Conservation (phyloP, 2,329 filamentous ascomycete species). For the Raffaelea deltoideospora region DNA sequence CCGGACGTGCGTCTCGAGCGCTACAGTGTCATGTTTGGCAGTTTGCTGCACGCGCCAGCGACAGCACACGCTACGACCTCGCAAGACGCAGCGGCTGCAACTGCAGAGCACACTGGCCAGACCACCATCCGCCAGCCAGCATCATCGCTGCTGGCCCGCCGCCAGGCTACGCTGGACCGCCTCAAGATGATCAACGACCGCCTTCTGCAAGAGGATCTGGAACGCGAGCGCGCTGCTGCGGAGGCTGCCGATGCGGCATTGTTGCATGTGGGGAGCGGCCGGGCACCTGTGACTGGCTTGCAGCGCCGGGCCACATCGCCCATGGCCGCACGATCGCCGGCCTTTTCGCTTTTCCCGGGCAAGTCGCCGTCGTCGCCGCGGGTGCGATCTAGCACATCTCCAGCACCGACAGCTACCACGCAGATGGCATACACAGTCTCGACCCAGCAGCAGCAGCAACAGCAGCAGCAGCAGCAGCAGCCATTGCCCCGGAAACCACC, state of each 20-base stretch:
- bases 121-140: no score
- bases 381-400: conserved; percentile 39
- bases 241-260: neutral
- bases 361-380: conserved; percentile 20
- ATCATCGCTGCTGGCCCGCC: conserved; percentile 34
- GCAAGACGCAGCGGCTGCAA: conserved; percentile 13
- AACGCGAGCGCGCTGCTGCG: conserved; percentile 2
- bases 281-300: neutral
- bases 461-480: neutral
- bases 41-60: no score
- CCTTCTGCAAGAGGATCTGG: conserved; percentile 19
- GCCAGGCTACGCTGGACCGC: conserved; percentile 43
- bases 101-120: no score
- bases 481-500: no score
- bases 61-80: no score
- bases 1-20: conserved; percentile 69
- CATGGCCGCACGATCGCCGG: conserved; percentile 27
- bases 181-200: conserved; percentile 38
- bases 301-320: conserved; percentile 35
- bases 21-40: conserved; percentile 88
- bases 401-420: conserved; percentile 21
- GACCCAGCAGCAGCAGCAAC: neutral
- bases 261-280: neutral
- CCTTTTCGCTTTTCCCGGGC: conserved; percentile 29
- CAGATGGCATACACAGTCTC: neutral